These are phyloP conservation scores for Gloeopeniophorella convolvens DNA, from an alignment of 768 basidiomycete species.

Conservation along the genomic window DNA sequence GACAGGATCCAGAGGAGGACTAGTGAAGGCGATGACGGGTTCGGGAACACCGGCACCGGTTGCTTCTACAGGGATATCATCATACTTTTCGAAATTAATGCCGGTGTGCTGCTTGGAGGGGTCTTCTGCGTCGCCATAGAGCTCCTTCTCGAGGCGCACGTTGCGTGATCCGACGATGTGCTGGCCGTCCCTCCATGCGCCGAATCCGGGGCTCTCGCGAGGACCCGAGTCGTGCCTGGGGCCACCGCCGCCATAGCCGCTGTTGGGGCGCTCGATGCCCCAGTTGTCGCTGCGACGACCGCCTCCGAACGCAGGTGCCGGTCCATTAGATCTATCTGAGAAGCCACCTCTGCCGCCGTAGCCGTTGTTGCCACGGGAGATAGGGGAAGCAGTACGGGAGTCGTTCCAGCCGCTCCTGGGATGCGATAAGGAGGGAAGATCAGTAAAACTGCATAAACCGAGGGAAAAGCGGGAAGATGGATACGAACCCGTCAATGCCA, in stretches of 20 bases:
- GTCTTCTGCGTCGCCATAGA: slow-evolving; percentile 86
- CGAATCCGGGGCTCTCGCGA: slow-evolving; percentile 54
- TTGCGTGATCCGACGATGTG: slow-evolving; percentile 84
- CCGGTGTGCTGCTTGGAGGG: slow-evolving; percentile 89
- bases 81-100: slow-evolving; percentile 99
- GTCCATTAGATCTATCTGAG: slow-evolving; percentile 36
- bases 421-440: slow-evolving; percentile 21
- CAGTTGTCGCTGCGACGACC: slow-evolving; percentile 38
- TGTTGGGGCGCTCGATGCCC: slow-evolving; percentile 30
- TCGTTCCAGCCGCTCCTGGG: slow-evolving; percentile 68
- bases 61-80: slow-evolving; percentile 98
- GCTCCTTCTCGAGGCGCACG: slow-evolving; percentile 88
- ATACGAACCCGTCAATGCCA: slow-evolving; percentile 45
- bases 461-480: background rate
- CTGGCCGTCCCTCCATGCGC: slow-evolving; percentile 83
- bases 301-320: slow-evolving; percentile 31
- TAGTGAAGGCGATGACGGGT: slow-evolving; percentile 80
- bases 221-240: slow-evolving; percentile 34
- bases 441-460: slow-evolving; percentile 7
- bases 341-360: slow-evolving; percentile 36
- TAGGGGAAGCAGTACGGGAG: slow-evolving; percentile 58
- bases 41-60: slow-evolving; percentile 97
- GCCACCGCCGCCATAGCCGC: slow-evolving; percentile 33
- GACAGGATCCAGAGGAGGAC: slow-evolving; percentile 85
- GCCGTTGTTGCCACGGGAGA: slow-evolving; percentile 39